These are phyloP conservation scores for Rhizoclosmatium globosum DNA, from an alignment of 192 early-diverging fungal species.

Conservation along the genomic window DNA sequence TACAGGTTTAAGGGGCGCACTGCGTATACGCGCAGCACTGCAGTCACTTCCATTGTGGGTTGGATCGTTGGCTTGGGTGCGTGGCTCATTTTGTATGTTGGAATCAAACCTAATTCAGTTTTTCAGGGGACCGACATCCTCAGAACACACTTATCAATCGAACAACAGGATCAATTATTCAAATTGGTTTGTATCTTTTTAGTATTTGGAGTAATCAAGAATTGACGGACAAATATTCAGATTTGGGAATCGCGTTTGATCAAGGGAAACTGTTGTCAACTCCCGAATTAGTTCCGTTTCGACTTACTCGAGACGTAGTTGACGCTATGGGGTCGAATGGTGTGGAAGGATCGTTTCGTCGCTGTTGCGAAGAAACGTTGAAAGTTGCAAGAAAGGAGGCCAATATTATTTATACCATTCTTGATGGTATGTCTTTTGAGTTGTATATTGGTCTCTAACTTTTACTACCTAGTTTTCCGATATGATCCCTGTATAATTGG, in stretches of 20 bases:
- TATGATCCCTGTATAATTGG: conserved; percentile 92
- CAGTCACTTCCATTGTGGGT: conserved; percentile 85
- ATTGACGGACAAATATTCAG: neutral
- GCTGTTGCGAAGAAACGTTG: conserved; percentile 80
- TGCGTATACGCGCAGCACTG: conserved; percentile 81
- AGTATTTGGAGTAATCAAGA: neutral
- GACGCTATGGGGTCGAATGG: conserved; percentile 87
- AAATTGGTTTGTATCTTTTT: conserved; percentile 67
- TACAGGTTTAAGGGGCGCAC: conserved; percentile 71
- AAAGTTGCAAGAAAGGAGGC: conserved; percentile 81
- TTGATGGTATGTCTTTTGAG: conserved; percentile 58
- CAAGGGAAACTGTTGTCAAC: conserved; percentile 85
- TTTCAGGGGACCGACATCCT: conserved; percentile 88
- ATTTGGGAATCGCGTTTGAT: conserved; percentile 97
- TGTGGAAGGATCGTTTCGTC: conserved; percentile 81
- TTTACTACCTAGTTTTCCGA: conserved; percentile 71
- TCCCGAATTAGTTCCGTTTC: conserved; percentile 92
- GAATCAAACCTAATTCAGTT: neutral
- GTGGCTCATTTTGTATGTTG: neutral
- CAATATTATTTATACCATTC: conserved; percentile 82
- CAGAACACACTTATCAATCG: conserved; percentile 92
- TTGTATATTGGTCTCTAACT: neutral
- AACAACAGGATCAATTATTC: conserved; percentile 83
- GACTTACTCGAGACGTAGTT: conserved; percentile 88
- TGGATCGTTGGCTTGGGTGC: conserved; percentile 69